These are phyloP conservation scores for Tricholoma sp. DNA, from an alignment of 768 basidiomycete genomes.

Conservation along the genomic window DNA sequence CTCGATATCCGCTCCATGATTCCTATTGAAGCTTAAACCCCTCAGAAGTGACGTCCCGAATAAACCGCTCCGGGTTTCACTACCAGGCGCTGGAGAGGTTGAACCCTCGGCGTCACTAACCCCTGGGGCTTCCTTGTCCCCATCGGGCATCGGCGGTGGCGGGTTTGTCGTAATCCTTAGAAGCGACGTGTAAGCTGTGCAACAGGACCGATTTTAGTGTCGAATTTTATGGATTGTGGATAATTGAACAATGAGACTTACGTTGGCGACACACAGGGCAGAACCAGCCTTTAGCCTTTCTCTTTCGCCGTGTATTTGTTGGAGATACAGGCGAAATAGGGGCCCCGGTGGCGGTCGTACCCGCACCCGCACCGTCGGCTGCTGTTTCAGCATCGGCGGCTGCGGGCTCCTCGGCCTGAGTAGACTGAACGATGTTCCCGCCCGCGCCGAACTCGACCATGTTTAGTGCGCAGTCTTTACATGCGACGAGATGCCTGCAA, in stretches of 20 bases:
- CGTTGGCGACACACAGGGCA: slow-evolving; percentile 96
- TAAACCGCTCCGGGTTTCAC: slow-evolving; percentile 4
- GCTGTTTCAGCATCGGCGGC: slow-evolving; percentile 16
- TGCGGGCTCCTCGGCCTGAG: slow-evolving; percentile 43
- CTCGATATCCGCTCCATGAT: slow-evolving; percentile 24
- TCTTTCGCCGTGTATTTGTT: slow-evolving; percentile 62
- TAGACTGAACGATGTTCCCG: slow-evolving; percentile 69
- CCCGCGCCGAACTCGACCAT: slow-evolving; percentile 98
- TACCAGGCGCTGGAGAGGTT: background rate
- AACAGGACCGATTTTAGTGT: slow-evolving; percentile 3
- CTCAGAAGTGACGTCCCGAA: slow-evolving; percentile 15
- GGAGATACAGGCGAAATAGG: slow-evolving; percentile 16
- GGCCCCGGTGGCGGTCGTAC: slow-evolving; percentile 24
- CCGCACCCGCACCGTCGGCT: slow-evolving; percentile 20
- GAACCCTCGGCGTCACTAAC: background rate
- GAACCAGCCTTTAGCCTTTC: slow-evolving; percentile 96
- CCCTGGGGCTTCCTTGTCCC: slow-evolving; percentile 8
- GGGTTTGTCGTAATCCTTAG: slow-evolving; percentile 74
- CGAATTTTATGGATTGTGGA: background rate
- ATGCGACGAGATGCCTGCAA: slow-evolving; percentile 91
- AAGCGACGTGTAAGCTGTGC: slow-evolving; percentile 79
- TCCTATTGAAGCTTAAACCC: slow-evolving; percentile 15
- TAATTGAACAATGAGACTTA: slow-evolving; percentile 34
- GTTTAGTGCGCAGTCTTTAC: slow-evolving; percentile 91
- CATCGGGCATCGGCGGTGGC: slow-evolving; percentile 23